Percentiles rank a stretch among this genome's conserved stretches.
These are phyloP conservation scores for Sugiyamaella lignohabitans DNA, from an alignment of 805 yeast species.

Conservation along the genomic window DNA sequence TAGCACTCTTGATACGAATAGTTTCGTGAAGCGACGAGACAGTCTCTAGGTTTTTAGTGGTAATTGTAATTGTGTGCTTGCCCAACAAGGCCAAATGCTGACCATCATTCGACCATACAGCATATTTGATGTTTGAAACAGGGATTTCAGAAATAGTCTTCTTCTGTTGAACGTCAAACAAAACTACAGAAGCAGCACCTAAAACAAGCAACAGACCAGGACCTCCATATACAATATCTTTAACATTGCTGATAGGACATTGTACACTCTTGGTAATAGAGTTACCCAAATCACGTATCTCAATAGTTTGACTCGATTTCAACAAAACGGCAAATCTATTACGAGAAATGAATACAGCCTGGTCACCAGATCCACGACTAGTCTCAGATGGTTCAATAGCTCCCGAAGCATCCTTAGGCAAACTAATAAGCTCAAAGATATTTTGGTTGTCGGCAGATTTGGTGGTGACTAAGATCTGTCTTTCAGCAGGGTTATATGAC, in stretches of 20 bases:
- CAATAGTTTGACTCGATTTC: constrained; percentile 57
- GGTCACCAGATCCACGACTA: constrained; percentile 71
- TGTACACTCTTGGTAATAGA: constrained; percentile 75
- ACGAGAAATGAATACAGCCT: constrained; percentile 88
- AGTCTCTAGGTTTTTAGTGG: constrained; percentile 67
- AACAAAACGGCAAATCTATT: constrained; percentile 84
- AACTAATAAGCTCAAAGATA: constrained; percentile 62
- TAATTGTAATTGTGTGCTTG: constrained; percentile 88
- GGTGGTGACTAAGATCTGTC: constrained; percentile 58
- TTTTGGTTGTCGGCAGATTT: constrained; percentile 41
- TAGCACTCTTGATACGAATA: constrained; percentile 91
- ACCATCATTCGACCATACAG: constrained; percentile 82
- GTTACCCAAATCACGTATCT: constrained; percentile 77
- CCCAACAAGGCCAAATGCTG: constrained; percentile 80
- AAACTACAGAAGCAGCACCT: constrained; percentile 63
- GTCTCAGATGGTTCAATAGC: constrained; percentile 89
- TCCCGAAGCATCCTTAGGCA: constrained; percentile 84
- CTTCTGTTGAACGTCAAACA: constrained; percentile 90
- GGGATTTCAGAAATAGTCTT: constrained; percentile 62
- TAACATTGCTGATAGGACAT: constrained; percentile 41
- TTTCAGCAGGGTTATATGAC: constrained; percentile 89
- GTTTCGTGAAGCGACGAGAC: constrained; percentile 90
- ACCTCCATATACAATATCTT: constrained; percentile 66
- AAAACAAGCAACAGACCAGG: constrained; percentile 79
- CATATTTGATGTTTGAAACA: constrained; percentile 78